Evolutionary conservation across 1,284 basidiomycete species (phyloP).

Genomic region (Melanopsichium pennsylvanicum): DNA sequence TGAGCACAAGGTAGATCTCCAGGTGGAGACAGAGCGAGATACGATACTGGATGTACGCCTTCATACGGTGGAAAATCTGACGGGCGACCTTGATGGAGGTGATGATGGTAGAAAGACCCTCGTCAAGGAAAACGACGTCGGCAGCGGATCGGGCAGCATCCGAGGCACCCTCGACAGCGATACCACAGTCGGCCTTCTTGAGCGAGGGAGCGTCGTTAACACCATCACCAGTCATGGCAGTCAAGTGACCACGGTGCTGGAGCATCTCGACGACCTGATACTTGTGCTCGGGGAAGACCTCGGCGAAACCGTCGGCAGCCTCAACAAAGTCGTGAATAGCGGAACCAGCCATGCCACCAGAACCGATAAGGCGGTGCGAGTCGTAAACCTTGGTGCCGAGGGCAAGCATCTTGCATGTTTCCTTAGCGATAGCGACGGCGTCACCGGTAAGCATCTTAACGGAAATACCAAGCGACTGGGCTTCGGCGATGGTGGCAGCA

Average conservation of each 20-base stretch:
- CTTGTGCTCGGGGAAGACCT: conserved; percentile 72
- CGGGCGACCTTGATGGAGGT: conserved; percentile 72
- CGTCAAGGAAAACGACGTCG: conserved; percentile 71
- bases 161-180: conserved; percentile 70
- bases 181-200: conserved; percentile 70
- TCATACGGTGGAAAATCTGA: conserved; percentile 73
- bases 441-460: conserved; percentile 74
- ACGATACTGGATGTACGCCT: conserved; percentile 69
- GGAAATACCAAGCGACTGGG: conserved; percentile 69
- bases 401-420: conserved; percentile 70
- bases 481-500: conserved; percentile 70
- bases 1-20: conserved; percentile 71
- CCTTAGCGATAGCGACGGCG: conserved; percentile 72
- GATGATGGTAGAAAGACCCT: conserved; percentile 69
- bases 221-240: conserved; percentile 70
- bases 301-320: conserved; percentile 72
- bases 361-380: conserved; percentile 71
- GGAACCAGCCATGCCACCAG: conserved; percentile 70
- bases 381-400: conserved; percentile 72
- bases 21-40: conserved; percentile 70
- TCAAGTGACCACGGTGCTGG: conserved; percentile 71
- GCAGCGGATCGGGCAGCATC: conserved; percentile 70
- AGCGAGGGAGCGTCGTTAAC: conserved; percentile 69
- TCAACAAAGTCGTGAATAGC: conserved; percentile 71
- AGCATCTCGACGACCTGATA: conserved; percentile 71